Conservation (phyloP, 1,284 basidiomycete species). For the Marasmius oreades region DNA sequence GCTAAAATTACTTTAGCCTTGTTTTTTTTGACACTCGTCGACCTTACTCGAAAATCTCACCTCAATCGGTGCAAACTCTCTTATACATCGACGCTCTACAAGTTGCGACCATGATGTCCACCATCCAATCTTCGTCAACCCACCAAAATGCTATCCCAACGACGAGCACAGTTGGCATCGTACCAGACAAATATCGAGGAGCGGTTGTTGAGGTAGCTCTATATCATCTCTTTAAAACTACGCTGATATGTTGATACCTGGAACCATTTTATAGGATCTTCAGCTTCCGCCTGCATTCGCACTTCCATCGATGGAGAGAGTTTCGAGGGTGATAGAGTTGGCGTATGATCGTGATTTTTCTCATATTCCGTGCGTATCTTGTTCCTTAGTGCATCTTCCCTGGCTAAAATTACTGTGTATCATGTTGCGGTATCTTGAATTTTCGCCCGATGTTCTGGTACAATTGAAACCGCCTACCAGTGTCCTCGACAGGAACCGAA, state of each 20-base stretch:
- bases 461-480: too few relatives aligned
- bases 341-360: slow-evolving; percentile 92
- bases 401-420: too few relatives aligned
- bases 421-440: too few relatives aligned
- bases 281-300: slow-evolving; percentile 88
- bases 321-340: slow-evolving; percentile 74
- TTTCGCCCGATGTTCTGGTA: too few relatives aligned
- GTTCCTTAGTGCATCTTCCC: not conserved
- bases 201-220: slow-evolving; percentile 14
- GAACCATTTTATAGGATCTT: slow-evolving; percentile 55
- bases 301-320: slow-evolving; percentile 67
- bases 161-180: not conserved
- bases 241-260: not conserved
- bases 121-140: not conserved
- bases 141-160: not conserved
- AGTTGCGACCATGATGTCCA: not conserved
- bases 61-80: too few relatives aligned
- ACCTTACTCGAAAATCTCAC: too few relatives aligned
- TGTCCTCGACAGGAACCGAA: slow-evolving; percentile 68
- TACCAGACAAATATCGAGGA: slow-evolving; percentile 8
- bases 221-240: not conserved
- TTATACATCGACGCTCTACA: too few relatives aligned
- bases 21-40: too few relatives aligned
- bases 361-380: slow-evolving; percentile 68
- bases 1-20: too few relatives aligned